phyloP scores from a whole-genome alignment of 2,329 filamentous ascomycete genomes.

The Orbilia blumenaviensis region DNA sequence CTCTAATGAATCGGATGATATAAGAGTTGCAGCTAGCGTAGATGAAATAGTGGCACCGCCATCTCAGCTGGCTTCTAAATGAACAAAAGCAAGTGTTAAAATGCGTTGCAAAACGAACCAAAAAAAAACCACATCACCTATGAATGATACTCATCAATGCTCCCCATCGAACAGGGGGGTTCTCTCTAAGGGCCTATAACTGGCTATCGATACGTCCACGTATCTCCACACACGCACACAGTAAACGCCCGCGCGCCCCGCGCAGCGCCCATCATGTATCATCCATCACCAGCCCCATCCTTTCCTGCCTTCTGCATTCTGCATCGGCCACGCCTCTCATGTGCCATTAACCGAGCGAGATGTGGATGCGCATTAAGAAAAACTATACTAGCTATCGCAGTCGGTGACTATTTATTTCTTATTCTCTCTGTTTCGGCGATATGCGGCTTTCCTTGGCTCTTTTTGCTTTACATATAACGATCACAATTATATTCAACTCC shows the following conservation, averaged over 20 bases:
- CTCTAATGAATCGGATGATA: no score
- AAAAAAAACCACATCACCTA: no score
- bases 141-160: no score
- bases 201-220: slow-evolving; percentile 30
- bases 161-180: not conserved
- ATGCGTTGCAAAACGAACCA: no score
- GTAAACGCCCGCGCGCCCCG: not conserved
- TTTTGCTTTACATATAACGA: not conserved
- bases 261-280: not conserved
- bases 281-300: not conserved
- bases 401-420: slow-evolving; percentile 32
- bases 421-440: slow-evolving; percentile 33
- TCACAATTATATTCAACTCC: not conserved
- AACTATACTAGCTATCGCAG: not conserved
- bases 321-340: no score
- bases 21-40: no score
- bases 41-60: no score
- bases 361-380: no score
- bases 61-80: no score
- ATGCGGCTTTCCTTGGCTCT: slow-evolving; percentile 28
- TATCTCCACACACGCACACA: slow-evolving; percentile 1
- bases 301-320: no score
- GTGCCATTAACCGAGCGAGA: not conserved
- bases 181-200: not conserved
- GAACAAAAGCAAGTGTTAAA: no score